Evolutionary conservation across 140 eudicot species (phyloP), one percentile per base, ranked within the genome.

Genomic region (Stevia rebaudiana): DNA sequence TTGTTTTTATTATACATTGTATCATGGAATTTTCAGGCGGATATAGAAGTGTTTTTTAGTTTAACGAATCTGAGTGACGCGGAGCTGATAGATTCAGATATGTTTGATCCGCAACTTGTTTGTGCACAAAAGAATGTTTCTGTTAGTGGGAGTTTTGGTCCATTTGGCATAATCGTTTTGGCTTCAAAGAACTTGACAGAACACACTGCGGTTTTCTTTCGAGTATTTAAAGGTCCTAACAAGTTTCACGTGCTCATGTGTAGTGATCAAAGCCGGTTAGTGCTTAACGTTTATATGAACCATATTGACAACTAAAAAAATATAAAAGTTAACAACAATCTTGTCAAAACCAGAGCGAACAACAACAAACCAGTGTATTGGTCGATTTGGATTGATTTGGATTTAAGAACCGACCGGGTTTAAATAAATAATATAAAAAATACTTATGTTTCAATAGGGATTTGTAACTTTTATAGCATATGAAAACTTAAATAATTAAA

Each of bases 181-280:
- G 86, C 88, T 33, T 83, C 97, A 2, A 69, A 76, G 70, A 80
- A 79, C 78, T 60, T 89, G 65, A 70, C 78, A 43, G 97, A 89
- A 74, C 71, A 79, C 19, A 89, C 95, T 15, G 97, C 97, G 8
- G 70, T 89, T 35, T 89, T 80, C 82, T 85, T 89, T 66, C 70
- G 95, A 65, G 82, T 88, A 43, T 84, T 85, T 72, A 78, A 70
- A 73, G 76, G 74, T 17, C 63, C 72, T 42, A 68, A 65, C 66
- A 80, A 63, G 35, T 82, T 69, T 52, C 62, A 61, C 0, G 88
- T 88, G 63, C 88, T 88, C 30, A 82, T 88, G 94, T 88, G 96
- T 67, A 88, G 90, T 67, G 96, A 88, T 72, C 96, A 80, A 56
- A 82, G 78, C 90, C 82, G 83, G 96, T 88, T 48, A 40, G 11